Evolutionary conservation across 1,284 basidiomycete genomes (phyloP).

Genomic region (Ustilago hordei): DNA sequence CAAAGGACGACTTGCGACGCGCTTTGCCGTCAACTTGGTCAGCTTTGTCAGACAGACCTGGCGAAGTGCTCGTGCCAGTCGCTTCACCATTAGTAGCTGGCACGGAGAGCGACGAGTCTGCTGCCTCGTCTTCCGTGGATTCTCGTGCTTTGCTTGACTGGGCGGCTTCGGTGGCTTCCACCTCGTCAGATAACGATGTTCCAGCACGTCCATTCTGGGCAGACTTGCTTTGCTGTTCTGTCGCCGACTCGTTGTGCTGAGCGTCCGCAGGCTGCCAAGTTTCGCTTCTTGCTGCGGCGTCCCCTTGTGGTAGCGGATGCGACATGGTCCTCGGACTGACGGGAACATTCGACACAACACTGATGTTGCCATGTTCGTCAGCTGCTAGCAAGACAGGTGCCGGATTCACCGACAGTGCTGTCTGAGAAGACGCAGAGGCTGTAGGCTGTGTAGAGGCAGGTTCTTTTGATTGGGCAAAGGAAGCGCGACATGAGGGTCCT

Average conservation of each 20-base stretch:
- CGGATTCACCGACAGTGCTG: background rate
- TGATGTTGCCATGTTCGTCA: slow-evolving; percentile 50
- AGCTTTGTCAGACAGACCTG: slow-evolving; percentile 48
- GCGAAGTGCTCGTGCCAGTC: background rate
- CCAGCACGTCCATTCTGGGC: slow-evolving; percentile 10
- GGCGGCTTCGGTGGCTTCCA: slow-evolving; percentile 25
- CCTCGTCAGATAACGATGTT: slow-evolving; percentile 31
- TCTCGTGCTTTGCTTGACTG: background rate
- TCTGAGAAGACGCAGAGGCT: background rate
- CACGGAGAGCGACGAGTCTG: slow-evolving; percentile 4
- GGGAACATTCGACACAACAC: slow-evolving; percentile 25
- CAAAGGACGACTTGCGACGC: slow-evolving; percentile 43
- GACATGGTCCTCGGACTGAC: slow-evolving; percentile 27
- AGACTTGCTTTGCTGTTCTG: background rate
- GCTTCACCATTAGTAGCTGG: background rate
- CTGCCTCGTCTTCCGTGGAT: background rate
- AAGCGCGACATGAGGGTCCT: slow-evolving; percentile 19
- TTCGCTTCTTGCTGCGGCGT: background rate
- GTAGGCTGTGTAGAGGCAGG: background rate
- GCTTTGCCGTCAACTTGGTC: slow-evolving; percentile 27
- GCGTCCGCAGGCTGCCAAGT: background rate
- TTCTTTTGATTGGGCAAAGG: slow-evolving; percentile 7
- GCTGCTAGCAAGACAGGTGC: slow-evolving; percentile 33
- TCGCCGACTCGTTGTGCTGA: background rate
- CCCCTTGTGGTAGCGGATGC: background rate